A percentile compares a stretch with the other conserved stretches of the same genome.
Evolutionary conservation across 31 red algal genomes (phyloP).

Genomic region (Endocladia muricata): DNA sequence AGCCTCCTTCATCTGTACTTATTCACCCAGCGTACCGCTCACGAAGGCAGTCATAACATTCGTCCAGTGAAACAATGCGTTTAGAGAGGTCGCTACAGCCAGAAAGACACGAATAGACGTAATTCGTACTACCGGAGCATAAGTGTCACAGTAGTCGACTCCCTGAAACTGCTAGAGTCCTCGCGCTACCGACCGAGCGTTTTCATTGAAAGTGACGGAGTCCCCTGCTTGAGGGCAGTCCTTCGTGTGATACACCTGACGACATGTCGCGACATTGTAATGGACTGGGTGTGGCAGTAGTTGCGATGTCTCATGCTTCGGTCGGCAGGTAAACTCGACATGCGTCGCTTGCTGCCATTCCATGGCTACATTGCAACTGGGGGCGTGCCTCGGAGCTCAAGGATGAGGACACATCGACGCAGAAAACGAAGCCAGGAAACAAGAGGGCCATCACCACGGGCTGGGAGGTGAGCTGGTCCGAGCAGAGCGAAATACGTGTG

Average conservation of each 20-base stretch:
- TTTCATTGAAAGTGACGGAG: background rate
- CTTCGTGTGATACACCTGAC: background rate
- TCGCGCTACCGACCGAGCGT: background rate
- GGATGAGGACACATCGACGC: background rate
- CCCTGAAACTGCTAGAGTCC: background rate
- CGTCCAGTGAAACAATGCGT: too few relatives aligned
- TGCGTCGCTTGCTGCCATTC: background rate
- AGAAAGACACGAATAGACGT: background rate
- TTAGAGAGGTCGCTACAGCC: too few relatives aligned
- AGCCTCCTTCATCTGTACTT: background rate
- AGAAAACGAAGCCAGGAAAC: background rate
- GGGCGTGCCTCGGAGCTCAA: background rate
- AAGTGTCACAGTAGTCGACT: background rate
- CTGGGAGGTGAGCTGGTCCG: background rate
- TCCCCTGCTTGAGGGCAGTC: background rate
- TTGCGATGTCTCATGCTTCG: background rate
- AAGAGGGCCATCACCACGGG: background rate
- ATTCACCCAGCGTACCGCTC: background rate
- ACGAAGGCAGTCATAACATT: background rate
- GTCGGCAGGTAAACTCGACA: background rate
- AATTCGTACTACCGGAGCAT: background rate
- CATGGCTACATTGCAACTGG: background rate
- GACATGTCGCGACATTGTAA: background rate
- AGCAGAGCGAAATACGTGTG: background rate
- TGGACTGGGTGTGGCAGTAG: background rate